Evolutionary conservation across 208 protist species (phyloP).

Genomic region (Acanthamoeba royreba): DNA sequence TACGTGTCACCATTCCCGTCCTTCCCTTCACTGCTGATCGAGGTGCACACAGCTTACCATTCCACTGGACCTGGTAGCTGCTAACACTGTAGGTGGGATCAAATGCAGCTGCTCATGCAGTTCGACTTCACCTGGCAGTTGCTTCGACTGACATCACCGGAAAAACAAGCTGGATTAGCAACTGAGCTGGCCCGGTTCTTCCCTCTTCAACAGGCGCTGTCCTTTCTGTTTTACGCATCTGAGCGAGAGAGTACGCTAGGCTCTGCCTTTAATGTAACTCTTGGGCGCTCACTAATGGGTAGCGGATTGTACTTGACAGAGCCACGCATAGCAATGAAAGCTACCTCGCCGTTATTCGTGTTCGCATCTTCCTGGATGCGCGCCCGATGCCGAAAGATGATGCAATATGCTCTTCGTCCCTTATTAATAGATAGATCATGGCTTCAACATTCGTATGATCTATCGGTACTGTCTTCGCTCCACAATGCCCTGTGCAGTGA

Average conservation of each 20-base stretch:
- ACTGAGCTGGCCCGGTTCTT: background rate
- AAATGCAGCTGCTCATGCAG: background rate
- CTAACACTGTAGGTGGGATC: background rate
- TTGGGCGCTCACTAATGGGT: background rate
- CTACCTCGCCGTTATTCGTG: background rate
- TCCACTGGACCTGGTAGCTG: background rate
- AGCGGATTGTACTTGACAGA: background rate
- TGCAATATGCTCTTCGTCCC: background rate
- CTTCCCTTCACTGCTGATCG: background rate
- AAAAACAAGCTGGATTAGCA: background rate
- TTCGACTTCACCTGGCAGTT: slow-evolving; percentile 14
- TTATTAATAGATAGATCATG: background rate
- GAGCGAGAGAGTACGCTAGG: background rate
- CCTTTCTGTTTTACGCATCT: background rate
- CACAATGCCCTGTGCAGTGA: background rate
- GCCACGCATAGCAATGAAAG: background rate
- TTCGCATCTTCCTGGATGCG: background rate
- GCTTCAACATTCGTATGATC: background rate
- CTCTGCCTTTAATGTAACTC: background rate
- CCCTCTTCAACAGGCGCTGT: background rate
- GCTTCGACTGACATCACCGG: background rate
- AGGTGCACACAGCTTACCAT: background rate
- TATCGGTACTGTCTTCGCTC: background rate
- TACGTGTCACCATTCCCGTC: background rate
- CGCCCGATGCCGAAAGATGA: background rate